Evolutionary conservation across 768 basidiomycete species (phyloP), one percentile per base, ranked within the genome.

Genomic region (Lyophyllum atratum): DNA sequence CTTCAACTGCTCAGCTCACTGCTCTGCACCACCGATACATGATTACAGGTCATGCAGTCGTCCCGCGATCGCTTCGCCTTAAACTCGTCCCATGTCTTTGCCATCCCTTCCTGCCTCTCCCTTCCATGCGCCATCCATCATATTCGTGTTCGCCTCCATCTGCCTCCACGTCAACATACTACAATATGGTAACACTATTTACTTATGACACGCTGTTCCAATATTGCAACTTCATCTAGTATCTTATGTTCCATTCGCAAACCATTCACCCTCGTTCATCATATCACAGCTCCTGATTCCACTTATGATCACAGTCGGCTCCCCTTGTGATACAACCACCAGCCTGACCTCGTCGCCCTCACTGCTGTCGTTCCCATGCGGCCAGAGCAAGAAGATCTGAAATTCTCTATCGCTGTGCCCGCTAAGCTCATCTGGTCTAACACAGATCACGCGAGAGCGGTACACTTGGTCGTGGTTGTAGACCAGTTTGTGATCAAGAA

Each of bases 221-320:
- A n/a, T n/a, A n/a, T n/a, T n/a, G n/a, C n/a, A n/a, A n/a, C n/a
- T n/a, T n/a, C n/a, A n/a, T n/a, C n/a, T n/a, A n/a, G n/a, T n/a
- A n/a, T n/a, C n/a, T n/a, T n/a, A n/a, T n/a, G n/a, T n/a, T n/a
- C 34, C 17, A 37, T 15, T 37, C 14, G 34, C 12, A 22, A 37
- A 49, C 49, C 49, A 49, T 21, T 49, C 49, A 34, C 53, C 56
- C 26, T 58, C 51, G 6, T 34, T 44, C 55, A 56, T 56, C 25
- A 56, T 40, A 4, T 56, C 40, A 11, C 29, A 1, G 15, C 49
- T 56, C 43, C 31, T 42, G 10, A 56, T 52, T 2, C 56, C 50
- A 0, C 44, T 57, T 7, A 47, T 39, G 24, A 57, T 57, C 33
- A 57, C 34, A 24, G 49, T 29, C 24, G 51, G 25, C 15, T 19